A percentile compares a stretch with the other conserved stretches of the same genome.
These are phyloP conservation scores for Fusarium nisikadoi DNA, from an alignment of 2,329 filamentous ascomycete genomes.

Conservation along the genomic window DNA sequence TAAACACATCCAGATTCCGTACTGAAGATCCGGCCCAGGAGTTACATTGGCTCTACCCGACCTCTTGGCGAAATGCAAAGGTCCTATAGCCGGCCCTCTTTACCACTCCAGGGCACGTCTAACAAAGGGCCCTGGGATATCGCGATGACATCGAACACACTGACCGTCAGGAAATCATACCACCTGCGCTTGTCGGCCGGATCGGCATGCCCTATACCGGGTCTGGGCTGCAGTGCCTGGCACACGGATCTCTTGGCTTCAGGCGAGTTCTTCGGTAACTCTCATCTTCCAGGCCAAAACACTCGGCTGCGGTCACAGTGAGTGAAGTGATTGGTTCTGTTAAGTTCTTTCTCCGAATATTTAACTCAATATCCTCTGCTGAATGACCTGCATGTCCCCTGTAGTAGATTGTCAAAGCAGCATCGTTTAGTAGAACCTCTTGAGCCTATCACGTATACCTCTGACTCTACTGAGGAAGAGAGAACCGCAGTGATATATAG, in stretches of 20 bases:
- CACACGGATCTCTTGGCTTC: slow-evolving; percentile 1
- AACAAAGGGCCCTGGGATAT: background rate
- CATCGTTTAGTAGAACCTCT: background rate
- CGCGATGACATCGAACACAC: background rate
- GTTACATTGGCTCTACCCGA: background rate
- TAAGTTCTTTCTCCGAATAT: background rate
- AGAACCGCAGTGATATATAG: background rate
- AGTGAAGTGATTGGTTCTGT: background rate
- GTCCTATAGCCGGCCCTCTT: background rate
- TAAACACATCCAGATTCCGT: background rate
- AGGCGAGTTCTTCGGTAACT: background rate
- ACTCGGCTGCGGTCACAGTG: background rate
- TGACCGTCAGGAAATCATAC: background rate
- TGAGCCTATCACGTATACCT: background rate
- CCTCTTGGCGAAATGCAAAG: background rate
- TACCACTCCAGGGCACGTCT: background rate
- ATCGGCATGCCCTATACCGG: background rate
- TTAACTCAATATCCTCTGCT: background rate
- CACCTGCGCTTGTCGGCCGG: background rate
- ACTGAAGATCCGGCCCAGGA: background rate
- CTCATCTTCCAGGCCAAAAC: background rate
- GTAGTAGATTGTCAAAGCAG: background rate
- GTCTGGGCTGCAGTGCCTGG: background rate
- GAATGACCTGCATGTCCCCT: background rate
- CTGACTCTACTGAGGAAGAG: background rate